Evolutionary conservation across 202 grass and related monocot genomes (phyloP), one percentile per base, ranked within the genome.

Genomic region (Zizania palustris): DNA sequence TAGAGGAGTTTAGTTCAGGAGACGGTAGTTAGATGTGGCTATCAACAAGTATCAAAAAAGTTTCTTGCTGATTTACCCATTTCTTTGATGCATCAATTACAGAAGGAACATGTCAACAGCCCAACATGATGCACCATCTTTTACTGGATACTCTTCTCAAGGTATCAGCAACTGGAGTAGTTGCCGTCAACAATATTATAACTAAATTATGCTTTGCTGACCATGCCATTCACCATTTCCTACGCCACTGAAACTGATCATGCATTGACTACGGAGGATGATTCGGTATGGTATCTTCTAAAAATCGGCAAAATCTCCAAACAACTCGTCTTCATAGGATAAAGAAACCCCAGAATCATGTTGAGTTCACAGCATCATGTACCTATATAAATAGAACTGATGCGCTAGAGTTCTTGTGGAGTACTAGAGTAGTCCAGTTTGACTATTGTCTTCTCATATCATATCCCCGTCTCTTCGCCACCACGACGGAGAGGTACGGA

Each of bases 361-460:
- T 60, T 60, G 75, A 51, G 43, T 51, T 63, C 38, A 71, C 73
- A 84, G 16, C 56, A 77, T 50, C 35, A 53, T n/a, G n/a, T n/a
- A n/a, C n/a, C n/a, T n/a, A n/a, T n/a, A n/a, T n/a, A n/a, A n/a
- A n/a, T n/a, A n/a, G n/a, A n/a, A n/a, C n/a, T n/a, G n/a, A n/a
- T n/a, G n/a, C n/a, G n/a, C n/a, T n/a, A n/a, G n/a, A n/a, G n/a
- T n/a, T n/a, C n/a, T n/a, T n/a, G n/a, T n/a, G n/a, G n/a, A n/a
- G n/a, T n/a, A n/a, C n/a, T n/a, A n/a, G n/a, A n/a, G n/a, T n/a
- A n/a, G n/a, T n/a, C n/a, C n/a, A n/a, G n/a, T n/a, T n/a, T n/a
- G n/a, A n/a, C n/a, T n/a, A n/a, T n/a, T n/a, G n/a, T n/a, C n/a
- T n/a, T n/a, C n/a, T n/a, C n/a, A n/a, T n/a, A n/a, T n/a, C n/a